Base-by-base conservation (phyloP, 805 yeast genomes). In the Myxozyma sirexii region DNA sequence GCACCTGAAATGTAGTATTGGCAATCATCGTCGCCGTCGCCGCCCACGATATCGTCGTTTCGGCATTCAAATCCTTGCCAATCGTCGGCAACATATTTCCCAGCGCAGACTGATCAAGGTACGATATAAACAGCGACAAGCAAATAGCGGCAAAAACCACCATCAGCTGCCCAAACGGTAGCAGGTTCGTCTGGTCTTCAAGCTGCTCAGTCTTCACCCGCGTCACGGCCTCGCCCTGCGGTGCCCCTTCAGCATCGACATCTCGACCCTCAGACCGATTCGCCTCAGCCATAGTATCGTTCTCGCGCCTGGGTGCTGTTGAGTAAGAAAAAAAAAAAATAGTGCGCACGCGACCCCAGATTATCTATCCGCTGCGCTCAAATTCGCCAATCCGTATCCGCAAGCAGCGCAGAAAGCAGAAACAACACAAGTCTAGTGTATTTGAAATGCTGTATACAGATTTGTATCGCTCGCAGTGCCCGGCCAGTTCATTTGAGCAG, bases 11-110 rank as follows among this genome's bases (percentile, higher is more conserved):
- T 1, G 88, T 88, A 2, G 89, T 82, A 61, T 83, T 84, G 1
- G 92, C 85, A 29, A 88, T 73, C 33, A 88, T 75, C 56, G 86
- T 84, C 0, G 88, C 81, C 0, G 91, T 83, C 2, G 91, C 90
- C 2, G 87, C 86, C 92, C 93, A 87, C 1, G 84, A 74, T 4
- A 82, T 74, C 13, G 77, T 67, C n/a, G 77, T 76, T 38, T 82
- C 75, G 47, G 80, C 82, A 50, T 82, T 71, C 68, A 85, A 76
- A n/a, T 82, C 82, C 4, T 82, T 76, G n/a, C 86, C 87, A 42
- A 85, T 85, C 19, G 79, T 77, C 42, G 82, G 79, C 69, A 85
- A 74, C 13, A 84, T 77, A 2, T 86, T 82, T 4, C 88, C 78
- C 2, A 84, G 86, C 23, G 83, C 79, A 0, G 88, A 83, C 17